Evolutionary conservation across 768 basidiomycete species (phyloP).

Genomic region (Termitomyces sp.): DNA sequence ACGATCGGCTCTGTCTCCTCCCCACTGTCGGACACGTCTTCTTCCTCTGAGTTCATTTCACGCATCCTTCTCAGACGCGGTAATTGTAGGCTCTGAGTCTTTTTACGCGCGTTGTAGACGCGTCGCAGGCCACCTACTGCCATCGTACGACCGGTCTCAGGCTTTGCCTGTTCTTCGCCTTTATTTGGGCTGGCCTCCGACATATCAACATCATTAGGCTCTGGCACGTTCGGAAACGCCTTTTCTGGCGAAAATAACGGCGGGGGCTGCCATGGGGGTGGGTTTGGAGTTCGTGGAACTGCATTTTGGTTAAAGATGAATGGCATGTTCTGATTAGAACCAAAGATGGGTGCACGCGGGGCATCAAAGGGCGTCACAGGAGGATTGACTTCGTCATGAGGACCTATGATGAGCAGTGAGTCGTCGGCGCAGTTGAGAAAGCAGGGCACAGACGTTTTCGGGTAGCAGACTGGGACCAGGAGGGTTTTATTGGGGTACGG

Average conservation of each 20-base stretch:
- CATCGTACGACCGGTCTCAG: slow-evolving; percentile 40
- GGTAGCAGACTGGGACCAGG: slow-evolving; percentile 45
- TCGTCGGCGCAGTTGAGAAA: neutral
- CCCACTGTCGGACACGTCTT: slow-evolving; percentile 36
- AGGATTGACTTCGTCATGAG: slow-evolving; percentile 36
- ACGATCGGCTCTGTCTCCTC: slow-evolving; percentile 37
- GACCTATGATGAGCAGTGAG: slow-evolving; percentile 20
- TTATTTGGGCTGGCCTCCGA: slow-evolving; percentile 59
- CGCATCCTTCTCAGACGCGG: slow-evolving; percentile 16
- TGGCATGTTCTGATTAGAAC: slow-evolving; percentile 60
- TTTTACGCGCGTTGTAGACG: slow-evolving; percentile 57
- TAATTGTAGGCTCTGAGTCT: slow-evolving; percentile 24
- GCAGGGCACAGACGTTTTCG: slow-evolving; percentile 55
- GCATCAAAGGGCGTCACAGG: slow-evolving; percentile 33
- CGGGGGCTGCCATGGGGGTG: slow-evolving; percentile 64
- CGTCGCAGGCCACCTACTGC: slow-evolving; percentile 62
- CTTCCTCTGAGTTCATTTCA: slow-evolving; percentile 31
- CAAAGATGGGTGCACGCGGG: slow-evolving; percentile 48
- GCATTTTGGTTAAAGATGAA: slow-evolving; percentile 56
- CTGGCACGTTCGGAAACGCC: slow-evolving; percentile 47
- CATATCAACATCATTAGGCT: slow-evolving; percentile 72
- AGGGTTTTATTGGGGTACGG: slow-evolving; percentile 49
- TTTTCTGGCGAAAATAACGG: slow-evolving; percentile 53
- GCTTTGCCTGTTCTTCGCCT: slow-evolving; percentile 28
- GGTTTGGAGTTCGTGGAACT: slow-evolving; percentile 37